These are phyloP conservation scores for Phytophthora europaea DNA, from an alignment of 352 stramenopile genomes.

Conservation along the genomic window DNA sequence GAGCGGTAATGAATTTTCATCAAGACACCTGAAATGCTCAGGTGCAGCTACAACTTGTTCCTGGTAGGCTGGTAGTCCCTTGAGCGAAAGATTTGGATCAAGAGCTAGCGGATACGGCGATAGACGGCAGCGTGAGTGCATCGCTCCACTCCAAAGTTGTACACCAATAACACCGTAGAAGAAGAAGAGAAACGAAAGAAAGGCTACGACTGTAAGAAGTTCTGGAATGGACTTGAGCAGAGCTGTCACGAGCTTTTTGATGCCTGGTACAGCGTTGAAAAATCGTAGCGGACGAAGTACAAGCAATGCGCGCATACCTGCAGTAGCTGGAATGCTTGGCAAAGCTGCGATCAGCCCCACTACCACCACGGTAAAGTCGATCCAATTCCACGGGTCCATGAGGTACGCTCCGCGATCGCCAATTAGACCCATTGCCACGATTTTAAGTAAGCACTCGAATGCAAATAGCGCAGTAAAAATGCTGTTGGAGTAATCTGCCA, in stretches of 20 bases:
- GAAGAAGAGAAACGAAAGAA: slow-evolving; percentile 88
- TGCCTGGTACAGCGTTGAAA: slow-evolving; percentile 54
- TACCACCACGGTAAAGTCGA: slow-evolving; percentile 91
- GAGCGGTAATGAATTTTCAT: slow-evolving; percentile 9
- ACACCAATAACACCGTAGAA: slow-evolving; percentile 88
- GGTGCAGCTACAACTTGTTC: slow-evolving; percentile 22
- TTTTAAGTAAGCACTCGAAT: slow-evolving; percentile 89
- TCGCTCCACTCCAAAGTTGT: slow-evolving; percentile 81
- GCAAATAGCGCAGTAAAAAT: slow-evolving; percentile 79
- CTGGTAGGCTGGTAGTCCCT: slow-evolving; percentile 44
- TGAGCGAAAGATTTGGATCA: slow-evolving; percentile 42
- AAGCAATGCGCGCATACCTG: slow-evolving; percentile 47
- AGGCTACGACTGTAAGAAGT: slow-evolving; percentile 80
- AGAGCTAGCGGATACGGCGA: slow-evolving; percentile 74
- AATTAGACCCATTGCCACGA: slow-evolving; percentile 86
- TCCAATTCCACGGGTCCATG: slow-evolving; percentile 89
- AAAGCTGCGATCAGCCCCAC: slow-evolving; percentile 62
- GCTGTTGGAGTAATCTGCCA: slow-evolving; percentile 58
- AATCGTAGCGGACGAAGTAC: slow-evolving; percentile 56
- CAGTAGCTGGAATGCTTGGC: slow-evolving; percentile 56
- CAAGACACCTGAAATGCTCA: slow-evolving; percentile 20
- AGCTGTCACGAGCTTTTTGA: slow-evolving; percentile 73
- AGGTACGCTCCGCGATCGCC: slow-evolving; percentile 74
- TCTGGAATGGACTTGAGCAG: slow-evolving; percentile 82
- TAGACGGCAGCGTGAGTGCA: slow-evolving; percentile 73